These are phyloP conservation scores for Musa schizocarpa DNA, from an alignment of 176 grass and related monocot genomes.

Conservation along the genomic window DNA sequence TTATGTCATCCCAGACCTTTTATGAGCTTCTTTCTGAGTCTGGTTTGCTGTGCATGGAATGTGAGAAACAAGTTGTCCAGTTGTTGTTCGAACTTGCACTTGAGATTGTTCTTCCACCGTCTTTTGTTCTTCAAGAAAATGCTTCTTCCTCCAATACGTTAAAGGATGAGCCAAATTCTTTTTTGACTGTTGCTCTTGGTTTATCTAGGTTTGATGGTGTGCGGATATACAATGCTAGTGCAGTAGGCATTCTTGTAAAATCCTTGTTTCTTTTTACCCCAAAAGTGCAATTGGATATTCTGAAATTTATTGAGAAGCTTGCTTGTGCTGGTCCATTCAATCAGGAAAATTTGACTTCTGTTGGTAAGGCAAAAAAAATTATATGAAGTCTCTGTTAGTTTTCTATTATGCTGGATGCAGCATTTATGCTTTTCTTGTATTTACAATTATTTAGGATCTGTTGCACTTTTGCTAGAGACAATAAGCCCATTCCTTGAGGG, in stretches of 20 bases:
- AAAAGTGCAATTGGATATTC: constrained; percentile 83
- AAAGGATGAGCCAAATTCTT: constrained; percentile 50
- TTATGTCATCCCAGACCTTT: constrained; percentile 82
- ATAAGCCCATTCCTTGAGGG: constrained; percentile 83
- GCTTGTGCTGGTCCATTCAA: constrained; percentile 78
- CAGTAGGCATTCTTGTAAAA: constrained; percentile 60
- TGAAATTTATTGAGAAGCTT: constrained; percentile 85
- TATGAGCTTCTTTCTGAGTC: constrained; percentile 92
- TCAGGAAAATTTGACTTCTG: constrained; percentile 95
- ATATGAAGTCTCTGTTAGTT: background rate
- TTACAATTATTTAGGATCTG: constrained; percentile 54
- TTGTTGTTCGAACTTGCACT: constrained; percentile 98
- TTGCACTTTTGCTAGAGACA: constrained; percentile 90
- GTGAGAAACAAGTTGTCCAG: constrained; percentile 82
- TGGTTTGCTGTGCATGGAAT: constrained; percentile 84
- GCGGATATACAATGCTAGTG: constrained; percentile 83
- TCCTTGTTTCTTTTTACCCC: constrained; percentile 83
- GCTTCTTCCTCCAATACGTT: constrained; percentile 32
- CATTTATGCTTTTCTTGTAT: constrained; percentile 26
- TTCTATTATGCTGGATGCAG: background rate
- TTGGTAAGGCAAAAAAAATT: constrained; percentile 51
- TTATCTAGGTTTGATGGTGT: constrained; percentile 72
- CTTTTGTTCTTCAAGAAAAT: constrained; percentile 51
- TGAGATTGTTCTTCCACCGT: constrained; percentile 83
- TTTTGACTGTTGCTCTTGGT: constrained; percentile 58